Evolutionary conservation across 75 land plant genomes (phyloP), one percentile per base, ranked within the genome.

Genomic region (Ceratopteris richardii): DNA sequence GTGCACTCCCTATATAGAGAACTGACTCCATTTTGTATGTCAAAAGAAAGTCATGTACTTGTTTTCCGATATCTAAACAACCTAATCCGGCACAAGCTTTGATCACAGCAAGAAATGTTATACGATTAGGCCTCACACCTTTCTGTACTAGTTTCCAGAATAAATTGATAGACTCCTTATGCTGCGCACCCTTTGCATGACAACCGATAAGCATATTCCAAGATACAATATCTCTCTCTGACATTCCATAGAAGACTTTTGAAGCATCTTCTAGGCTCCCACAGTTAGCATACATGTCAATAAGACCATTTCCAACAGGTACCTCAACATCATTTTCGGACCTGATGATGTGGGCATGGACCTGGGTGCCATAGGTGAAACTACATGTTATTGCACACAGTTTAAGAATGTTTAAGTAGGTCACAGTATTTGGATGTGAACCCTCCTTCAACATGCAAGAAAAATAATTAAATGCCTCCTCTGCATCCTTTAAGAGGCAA

Each of bases 261-360:
- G 44, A 42, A 23, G 85, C 75, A 29, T 75, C 75, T 10, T 71
- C 56, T 56, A 65, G 22, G 30, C 59, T 44, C 24, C 24, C 58
- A 54, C 81, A 71, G 43, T 82, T 82, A 29, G 70, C 62, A 58
- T 82, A 82, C 85, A 82, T 78, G 50, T 82, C 85, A 21, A 82
- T 50, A 13, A 82, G 78, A n/a, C 75, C 80, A 51, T 71, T 74
- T 57, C 63, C 31, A 10, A 71, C 75, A 68, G 56, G 59, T 0
- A 18, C 27, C 47, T 77, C 85, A 0, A 47, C 19, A 23, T 58
- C 41, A 1, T 1, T 26, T 33, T 57, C 68, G 54, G 59, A 55
- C 50, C 77, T 82, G 26, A 71, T 62, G 57, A 82, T 57, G 41
- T 39, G 18, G 36, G 62, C 44, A 53, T 82, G 74, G 30, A 82